Evolutionary conservation across 2,329 filamentous ascomycete genomes (phyloP), one percentile per base, ranked within the genome.

Genomic region (Diaporthe destruens): DNA sequence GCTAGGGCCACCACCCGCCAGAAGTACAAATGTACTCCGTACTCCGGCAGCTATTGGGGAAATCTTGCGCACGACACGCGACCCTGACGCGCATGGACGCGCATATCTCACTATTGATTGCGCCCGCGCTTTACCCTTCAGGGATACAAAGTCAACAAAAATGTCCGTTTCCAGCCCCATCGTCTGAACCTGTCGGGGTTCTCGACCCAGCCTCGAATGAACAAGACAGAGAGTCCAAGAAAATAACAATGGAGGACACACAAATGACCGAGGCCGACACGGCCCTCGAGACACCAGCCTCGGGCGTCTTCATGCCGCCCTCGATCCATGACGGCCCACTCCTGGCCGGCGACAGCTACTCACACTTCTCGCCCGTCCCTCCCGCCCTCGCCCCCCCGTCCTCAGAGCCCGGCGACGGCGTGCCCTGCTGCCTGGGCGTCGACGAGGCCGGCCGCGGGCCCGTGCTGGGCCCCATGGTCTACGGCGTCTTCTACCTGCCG

Each of bases 391-490:
- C 87, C 29, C 77, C 84, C 74, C 76, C 84, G 25, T 76, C 78
- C 68, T 51, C 76, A 44, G 55, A 71, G 23, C 65, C 71, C 71
- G 54, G 56, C 69, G 80, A 81, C 56, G 82, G 81, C 23, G 88
- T 86, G 71, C 88, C 91, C 79, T 96, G 94, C 82, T 92, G 93
- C 25, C 87, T 98, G 29, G 96, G 96, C 75, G 92, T 98, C 66
- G 96, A 98, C 81, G 96, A 98, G 86, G 96, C 96, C 76, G 96
- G 96, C 57, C 91, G 96, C 79, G 96, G 96, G 1, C 96, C 96
- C 32, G 96, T 98, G n/a, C 89, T 98, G 16, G 96, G 94, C 76
- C 92, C 86, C 77, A 92, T 93, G 91, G 90, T 93, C 77, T 93
- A 93, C 84, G 89, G 87, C 75, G 85, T 91, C 78, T 92, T 92